These are phyloP conservation scores for Candida wancherniae DNA, from an alignment of 805 yeast species.

Conservation along the genomic window DNA sequence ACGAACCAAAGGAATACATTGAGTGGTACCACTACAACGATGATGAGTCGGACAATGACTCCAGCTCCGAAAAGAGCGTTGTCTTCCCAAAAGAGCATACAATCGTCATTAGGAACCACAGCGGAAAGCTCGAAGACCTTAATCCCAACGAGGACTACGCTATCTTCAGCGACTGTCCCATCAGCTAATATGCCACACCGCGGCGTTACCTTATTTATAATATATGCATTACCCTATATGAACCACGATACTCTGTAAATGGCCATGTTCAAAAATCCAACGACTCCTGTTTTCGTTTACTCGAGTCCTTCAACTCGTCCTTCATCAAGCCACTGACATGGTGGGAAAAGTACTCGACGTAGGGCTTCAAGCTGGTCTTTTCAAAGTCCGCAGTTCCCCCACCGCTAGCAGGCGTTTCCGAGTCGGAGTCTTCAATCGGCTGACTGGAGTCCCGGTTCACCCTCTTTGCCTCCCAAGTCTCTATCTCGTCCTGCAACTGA, in stretches of 20 bases:
- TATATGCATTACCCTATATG: background rate
- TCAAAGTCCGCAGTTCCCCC: constrained; percentile 44
- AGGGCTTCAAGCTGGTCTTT: constrained; percentile 66
- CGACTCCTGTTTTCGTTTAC: constrained; percentile 25
- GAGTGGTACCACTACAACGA: constrained; percentile 62
- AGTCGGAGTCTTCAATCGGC: constrained; percentile 20
- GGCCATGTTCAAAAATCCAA: constrained; percentile 24
- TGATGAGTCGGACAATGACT: constrained; percentile 13
- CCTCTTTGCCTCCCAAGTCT: constrained; percentile 38
- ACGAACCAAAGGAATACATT: constrained; percentile 48
- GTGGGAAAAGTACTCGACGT: constrained; percentile 58
- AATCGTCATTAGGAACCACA: constrained; percentile 32
- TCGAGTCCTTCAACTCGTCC: constrained; percentile 43
- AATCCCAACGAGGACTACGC: constrained; percentile 6
- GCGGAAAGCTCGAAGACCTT: constrained; percentile 30
- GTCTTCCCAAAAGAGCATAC: constrained; percentile 21
- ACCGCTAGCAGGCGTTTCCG: constrained; percentile 11
- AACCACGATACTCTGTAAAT: background rate
- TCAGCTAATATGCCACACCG: no score
- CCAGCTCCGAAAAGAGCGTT: constrained; percentile 8
- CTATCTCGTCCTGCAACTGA: constrained; percentile 60
- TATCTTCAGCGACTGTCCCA: constrained; percentile 4
- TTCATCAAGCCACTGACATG: constrained; percentile 56
- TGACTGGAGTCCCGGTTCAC: constrained; percentile 26
- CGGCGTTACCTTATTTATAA: background rate